Evolutionary conservation across 768 basidiomycete genomes (phyloP), one percentile per base, ranked within the genome.

Genomic region (Lenzites betulinus): DNA sequence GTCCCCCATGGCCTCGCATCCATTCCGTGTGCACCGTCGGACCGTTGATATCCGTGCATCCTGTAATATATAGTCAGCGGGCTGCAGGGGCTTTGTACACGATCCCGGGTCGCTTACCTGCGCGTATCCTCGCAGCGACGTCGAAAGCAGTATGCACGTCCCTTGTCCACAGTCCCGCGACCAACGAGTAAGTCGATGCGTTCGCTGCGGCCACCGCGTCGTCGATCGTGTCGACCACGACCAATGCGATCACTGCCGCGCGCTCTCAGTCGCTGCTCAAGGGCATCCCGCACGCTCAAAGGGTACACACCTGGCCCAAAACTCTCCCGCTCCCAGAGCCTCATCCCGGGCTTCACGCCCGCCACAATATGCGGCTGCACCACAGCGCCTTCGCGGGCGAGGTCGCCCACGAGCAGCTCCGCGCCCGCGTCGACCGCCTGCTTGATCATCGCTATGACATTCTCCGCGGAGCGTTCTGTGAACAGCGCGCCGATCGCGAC

Each of bases 131-230:
- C 26, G 71, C 71, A 20, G 84, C 81, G 16, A 85, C 73, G 6
- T 76, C 70, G 59, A 81, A 70, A 0, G 80, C 84, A 25, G 65
- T 63, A 57, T 77, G 70, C 36, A 80, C 58, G 63, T 84, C 78
- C 6, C 65, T 67, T 0, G 83, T 80, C 83, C 85, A 88, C 12
- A 88, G 64, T 0, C 79, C 75, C 0, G 85, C 75, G 1, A 75
- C 71, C 33, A 89, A 71, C 3, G 83, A 81, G 49, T 83, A 86
- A 1, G 80, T 78, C 0, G 81, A 76, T 1, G 76, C 72, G 63
- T 88, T 88, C 6, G 85, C 83, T 18, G 84, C 70, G 42, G 79
- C 78, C 7, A 86, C 72, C 7, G 82, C 83, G 66, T 87, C 84
- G 20, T 83, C 80, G 11, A 81, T 67, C 0, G 77, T 80, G 23